Percentiles rank a stretch among this genome's conserved stretches.
Conservation (phyloP, 2,329 filamentous ascomycete genomes). For the Colletotrichum tropicale region DNA sequence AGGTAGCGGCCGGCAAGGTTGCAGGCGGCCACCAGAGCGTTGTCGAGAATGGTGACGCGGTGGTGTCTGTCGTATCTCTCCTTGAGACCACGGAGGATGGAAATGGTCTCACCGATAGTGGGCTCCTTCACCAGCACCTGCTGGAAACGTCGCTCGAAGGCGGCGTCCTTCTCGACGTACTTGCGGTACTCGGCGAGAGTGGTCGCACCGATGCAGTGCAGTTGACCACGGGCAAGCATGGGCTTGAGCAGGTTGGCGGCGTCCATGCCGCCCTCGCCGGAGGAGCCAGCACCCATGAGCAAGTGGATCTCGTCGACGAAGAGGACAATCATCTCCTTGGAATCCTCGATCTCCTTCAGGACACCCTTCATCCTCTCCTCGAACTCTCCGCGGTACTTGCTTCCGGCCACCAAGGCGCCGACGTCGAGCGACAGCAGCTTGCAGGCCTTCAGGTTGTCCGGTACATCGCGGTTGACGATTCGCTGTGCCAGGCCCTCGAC, state of each 20-base stretch:
- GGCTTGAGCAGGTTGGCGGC: conserved; percentile 97
- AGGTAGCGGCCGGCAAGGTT: conserved; percentile 92
- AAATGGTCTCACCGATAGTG: conserved; percentile 85
- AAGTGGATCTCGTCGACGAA: conserved; percentile 99
- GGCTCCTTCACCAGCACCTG: conserved; percentile 98
- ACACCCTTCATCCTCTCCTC: conserved; percentile 99
- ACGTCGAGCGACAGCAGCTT: conserved; percentile 95
- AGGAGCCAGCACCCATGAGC: conserved; percentile 94
- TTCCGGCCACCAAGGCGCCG: conserved; percentile 91
- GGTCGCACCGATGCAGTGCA: conserved; percentile 97
- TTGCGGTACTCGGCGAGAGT: conserved; percentile 96
- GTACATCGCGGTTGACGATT: conserved; percentile 96
- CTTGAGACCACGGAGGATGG: conserved; percentile 97
- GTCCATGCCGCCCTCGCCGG: conserved; percentile 97
- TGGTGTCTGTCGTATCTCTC: conserved; percentile 98
- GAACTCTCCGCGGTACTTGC: conserved; percentile 98
- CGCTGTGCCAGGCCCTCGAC: conserved; percentile 94
- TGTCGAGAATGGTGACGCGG: conserved; percentile 94
- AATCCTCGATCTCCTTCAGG: conserved; percentile 92
- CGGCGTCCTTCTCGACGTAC: conserved; percentile 98
- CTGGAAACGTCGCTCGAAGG: conserved; percentile 98
- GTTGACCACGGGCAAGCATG: conserved; percentile 94
- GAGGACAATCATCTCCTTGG: conserved; percentile 95
- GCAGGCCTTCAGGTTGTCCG: conserved; percentile 92
- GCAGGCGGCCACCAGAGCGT: conserved; percentile 89